Base-by-base conservation (phyloP, 371 early-diverging fungal species). In the Rhizomucor pusillus region DNA sequence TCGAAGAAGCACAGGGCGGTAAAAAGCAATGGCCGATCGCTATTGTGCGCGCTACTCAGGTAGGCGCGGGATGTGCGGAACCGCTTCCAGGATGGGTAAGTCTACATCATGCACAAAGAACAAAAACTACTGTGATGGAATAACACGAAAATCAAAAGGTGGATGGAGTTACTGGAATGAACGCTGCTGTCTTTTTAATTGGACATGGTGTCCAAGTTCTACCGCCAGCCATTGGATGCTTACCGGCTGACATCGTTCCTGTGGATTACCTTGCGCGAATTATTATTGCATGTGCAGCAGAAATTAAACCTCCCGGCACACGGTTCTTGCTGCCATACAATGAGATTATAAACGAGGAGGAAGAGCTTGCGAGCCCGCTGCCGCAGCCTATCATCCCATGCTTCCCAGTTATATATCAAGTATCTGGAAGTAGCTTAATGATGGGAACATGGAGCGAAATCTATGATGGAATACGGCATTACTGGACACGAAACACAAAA, bases 51-150 rank as follows among this genome's bases (percentile, higher is more conserved):
- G 80, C 86, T 4, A 81, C 83, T 0, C 79, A 83, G 50, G 80
- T 85, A 12, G 78, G 80, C 11, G 79, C 80, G 3, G 79, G 79
- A 43, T 57, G 62, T 1, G 56, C 39, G 24, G 83, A 83, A 40
- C 86, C 86, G 6, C 64, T 83, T 7, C 80, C 80, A 22, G 86
- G 86, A 1, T 85, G 86, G 86, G 83, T 84, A 66, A 63, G 55
- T 40, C 16, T 22, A 46, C 12, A 25, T 50, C 25, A 48, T 35
- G 29, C 18, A 47, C 22, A 10, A 36, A 29, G 22, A 10, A n/a
- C n/a, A n/a, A n/a, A n/a, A 46, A n/a, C n/a, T n/a, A n/a, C n/a
- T n/a, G n/a, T n/a, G 25, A 22, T 23, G 36, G n/a, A 46, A 20
- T 25, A 41, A 44, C 11, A 19, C 12, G 41, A 54, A 53, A 34